phyloP scores from a whole-genome alignment of 176 grass and related monocot genomes.

The Cenchrus fungigraminus region DNA sequence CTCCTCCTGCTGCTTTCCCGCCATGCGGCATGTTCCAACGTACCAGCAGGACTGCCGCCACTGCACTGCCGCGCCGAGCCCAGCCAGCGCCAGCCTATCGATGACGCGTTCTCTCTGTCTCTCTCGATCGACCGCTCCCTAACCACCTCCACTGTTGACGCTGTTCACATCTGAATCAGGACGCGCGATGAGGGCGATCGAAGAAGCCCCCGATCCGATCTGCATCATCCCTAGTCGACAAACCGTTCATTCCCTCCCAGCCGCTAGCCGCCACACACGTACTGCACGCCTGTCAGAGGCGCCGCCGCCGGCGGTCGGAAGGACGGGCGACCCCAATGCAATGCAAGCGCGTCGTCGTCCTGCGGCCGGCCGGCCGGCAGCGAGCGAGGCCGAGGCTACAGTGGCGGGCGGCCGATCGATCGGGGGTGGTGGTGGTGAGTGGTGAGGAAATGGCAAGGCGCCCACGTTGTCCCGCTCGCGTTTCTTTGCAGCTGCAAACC shows the following conservation, averaged over 20 bases:
- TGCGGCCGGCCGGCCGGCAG: too few species aligned
- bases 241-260: background rate
- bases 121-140: background rate
- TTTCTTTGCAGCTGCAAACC: background rate
- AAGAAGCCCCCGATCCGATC: background rate
- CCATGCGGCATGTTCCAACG: slow-evolving; percentile 12
- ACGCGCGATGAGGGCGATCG: background rate
- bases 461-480: slow-evolving; percentile 37
- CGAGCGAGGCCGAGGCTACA: background rate
- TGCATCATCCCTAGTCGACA: background rate
- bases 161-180: slow-evolving; percentile 35
- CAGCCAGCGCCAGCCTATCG: background rate
- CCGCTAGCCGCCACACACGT: background rate
- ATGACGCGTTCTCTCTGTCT: background rate
- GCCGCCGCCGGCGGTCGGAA: background rate
- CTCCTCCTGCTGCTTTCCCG: slow-evolving; percentile 9
- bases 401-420: background rate
- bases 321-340: background rate
- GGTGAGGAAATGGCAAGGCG: slow-evolving; percentile 17
- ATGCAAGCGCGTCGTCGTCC: too few species aligned
- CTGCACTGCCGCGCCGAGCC: too few species aligned
- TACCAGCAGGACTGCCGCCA: too few species aligned
- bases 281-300: background rate
- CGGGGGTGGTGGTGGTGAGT: background rate
- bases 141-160: slow-evolving; percentile 22